Base-by-base conservation (phyloP, 768 basidiomycete species). In the Suillus bovinus region DNA sequence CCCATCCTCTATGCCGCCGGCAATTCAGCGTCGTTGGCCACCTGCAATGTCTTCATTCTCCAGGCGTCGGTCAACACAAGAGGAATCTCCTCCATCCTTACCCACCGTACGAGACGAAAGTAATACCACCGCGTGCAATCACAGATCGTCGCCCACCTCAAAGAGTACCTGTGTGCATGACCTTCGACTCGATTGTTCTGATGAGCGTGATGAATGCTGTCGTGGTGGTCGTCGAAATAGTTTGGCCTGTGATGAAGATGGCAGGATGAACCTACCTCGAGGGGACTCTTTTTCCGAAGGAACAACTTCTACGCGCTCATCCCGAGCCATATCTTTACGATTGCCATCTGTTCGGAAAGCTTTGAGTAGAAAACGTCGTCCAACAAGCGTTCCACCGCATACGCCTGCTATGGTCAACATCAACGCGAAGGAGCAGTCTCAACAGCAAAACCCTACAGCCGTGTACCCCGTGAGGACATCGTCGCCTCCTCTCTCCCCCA, bases 201-300 rank as follows among this genome's bases (percentile, higher is more conserved):
- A 64, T 27, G 20, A 20, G 1, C 41, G 14, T 20, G 33, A 38
- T 44, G 36, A 64, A 56, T 64, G 62, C 53, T 61, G 59, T 59
- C 61, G 61, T 16, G 64, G 61, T 16, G 64, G 60, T 61, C 13
- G 65, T 67, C 33, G 34, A 69, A 56, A 60, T 66, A 29, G 17
- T 5, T 16, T 1, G 60, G 67, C 20, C 36, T 41, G 38, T 46
- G 58, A 59, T 55, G 58, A 59, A 57, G 31, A 52, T 33, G 58
- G 58, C 27, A 17, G 5, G 5, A 36, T 59, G 52, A 57, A 16
- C 41, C 31, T 9, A 24, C 46, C n/a, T 22, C 31, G 1, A 20
- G 7, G 22, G 46, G n/a, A 41, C 39, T 29, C 13, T 34, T 13
- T 33, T 42, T n/a, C 34, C 17, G 27, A 54, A 49, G 34, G 24